phyloP scores from a whole-genome alignment of 2,329 filamentous ascomycete genomes.

The Chrysoporthe puriensis region DNA sequence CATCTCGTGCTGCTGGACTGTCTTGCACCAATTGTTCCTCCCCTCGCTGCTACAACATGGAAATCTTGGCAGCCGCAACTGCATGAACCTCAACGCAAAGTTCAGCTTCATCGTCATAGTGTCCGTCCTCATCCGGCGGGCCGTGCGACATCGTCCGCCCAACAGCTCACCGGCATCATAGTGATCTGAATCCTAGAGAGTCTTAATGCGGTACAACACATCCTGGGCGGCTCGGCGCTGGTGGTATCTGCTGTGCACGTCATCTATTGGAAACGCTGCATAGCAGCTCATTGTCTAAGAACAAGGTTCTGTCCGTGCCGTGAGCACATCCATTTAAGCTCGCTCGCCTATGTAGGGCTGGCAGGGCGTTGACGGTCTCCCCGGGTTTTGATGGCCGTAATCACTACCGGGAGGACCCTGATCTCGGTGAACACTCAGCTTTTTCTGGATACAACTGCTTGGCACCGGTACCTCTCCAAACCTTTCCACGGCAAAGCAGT shows the following conservation, averaged over 20 bases:
- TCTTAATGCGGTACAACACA: slow-evolving; percentile 62
- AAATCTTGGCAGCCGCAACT: background rate
- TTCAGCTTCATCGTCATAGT: slow-evolving; percentile 7
- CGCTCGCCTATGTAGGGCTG: background rate
- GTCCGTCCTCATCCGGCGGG: background rate
- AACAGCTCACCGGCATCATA: slow-evolving; percentile 81
- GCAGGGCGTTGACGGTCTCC: background rate
- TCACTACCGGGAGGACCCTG: background rate
- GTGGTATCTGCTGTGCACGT: background rate
- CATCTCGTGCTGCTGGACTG: background rate
- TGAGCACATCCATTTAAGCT: background rate
- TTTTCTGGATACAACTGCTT: background rate
- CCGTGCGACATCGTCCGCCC: slow-evolving; percentile 56
- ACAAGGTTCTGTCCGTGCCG: slow-evolving; percentile 3
- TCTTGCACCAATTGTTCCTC: background rate
- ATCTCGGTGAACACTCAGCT: background rate
- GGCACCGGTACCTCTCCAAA: background rate
- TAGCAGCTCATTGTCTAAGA: background rate
- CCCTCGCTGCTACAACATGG: background rate
- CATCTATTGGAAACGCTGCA: background rate
- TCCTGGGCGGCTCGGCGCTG: background rate
- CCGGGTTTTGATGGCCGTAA: background rate
- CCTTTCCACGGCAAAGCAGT: background rate
- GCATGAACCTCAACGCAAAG: slow-evolving; percentile 2
- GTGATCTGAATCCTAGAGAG: slow-evolving; percentile 68